Evolutionary conservation across 371 early-diverging fungal genomes (phyloP), one percentile per base, ranked within the genome.

Genomic region (Circinella umbellata): DNA sequence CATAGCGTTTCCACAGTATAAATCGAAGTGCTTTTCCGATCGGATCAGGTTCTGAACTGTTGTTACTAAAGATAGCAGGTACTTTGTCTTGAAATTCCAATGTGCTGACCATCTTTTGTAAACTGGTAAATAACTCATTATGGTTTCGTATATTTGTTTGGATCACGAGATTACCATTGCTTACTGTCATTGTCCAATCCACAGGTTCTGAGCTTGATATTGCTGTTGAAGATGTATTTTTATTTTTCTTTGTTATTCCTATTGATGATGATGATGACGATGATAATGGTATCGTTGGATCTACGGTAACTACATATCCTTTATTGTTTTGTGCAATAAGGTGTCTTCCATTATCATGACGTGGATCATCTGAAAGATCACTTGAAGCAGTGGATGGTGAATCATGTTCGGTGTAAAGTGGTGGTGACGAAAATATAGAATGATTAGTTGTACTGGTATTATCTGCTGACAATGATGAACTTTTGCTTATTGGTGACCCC

Each of bases 1-100:
- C 73, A 48, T 82, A 80, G 4, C 76, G 70, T 60, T 68, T 76
- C 79, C 77, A 79, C 36, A 79, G 68, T 48, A 77, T 27, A 4
- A 69, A 64, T 18, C 64, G 62, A 14, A 76, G 34, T n/a, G 69
- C 65, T 8, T 38, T 62, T 1, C 63, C 51, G 8, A 74, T 70
- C 1, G 65, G 62, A 35, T 53, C 51, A 6, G 27, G 38, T 13
- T 66, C 55, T 0, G 71, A 35, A 1, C 37, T 27, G 4, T 55
- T 62, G 13, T 62, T 27, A 27, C 27, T 39, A n/a, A 54, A 73
- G 13, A 18, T 60, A 18, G 7, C 37, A n/a, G 63, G 80, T 60
- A 57, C 63, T 34, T 62, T 69, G 39, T 64, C 57, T n/a, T 76
- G 73, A 39, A 72, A 70, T 27, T 73, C 54, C 9, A 73, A 62